Evolutionary conservation across 2,329 filamentous ascomycete species (phyloP).

Genomic region (Amauroascus verrucosus): DNA sequence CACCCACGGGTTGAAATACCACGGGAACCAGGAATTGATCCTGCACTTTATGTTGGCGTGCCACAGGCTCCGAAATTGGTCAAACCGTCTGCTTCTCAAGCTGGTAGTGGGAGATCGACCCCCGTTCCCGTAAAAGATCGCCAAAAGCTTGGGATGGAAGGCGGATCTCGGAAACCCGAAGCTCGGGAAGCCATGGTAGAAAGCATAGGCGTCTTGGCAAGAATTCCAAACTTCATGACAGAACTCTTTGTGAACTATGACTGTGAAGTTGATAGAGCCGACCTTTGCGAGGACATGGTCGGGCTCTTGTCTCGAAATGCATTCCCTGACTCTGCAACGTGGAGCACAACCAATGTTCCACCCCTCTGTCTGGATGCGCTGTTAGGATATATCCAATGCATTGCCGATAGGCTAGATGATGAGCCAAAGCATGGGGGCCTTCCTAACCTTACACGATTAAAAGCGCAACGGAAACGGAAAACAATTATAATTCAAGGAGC

Average conservation of each 20-base stretch:
- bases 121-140: slow-evolving; percentile 87
- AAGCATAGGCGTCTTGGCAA: slow-evolving; percentile 78
- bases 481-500: slow-evolving; percentile 80
- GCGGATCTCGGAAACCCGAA: slow-evolving; percentile 83
- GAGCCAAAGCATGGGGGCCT: slow-evolving; percentile 53
- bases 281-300: slow-evolving; percentile 91
- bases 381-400: slow-evolving; percentile 80
- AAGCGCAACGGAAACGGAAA: slow-evolving; percentile 67
- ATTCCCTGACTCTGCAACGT: slow-evolving; percentile 91
- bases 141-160: slow-evolving; percentile 84
- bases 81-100: slow-evolving; percentile 65
- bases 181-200: slow-evolving; percentile 97
- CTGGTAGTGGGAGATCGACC: slow-evolving; percentile 70
- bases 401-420: slow-evolving; percentile 74
- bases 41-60: slow-evolving; percentile 82
- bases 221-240: slow-evolving; percentile 88
- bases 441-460: slow-evolving; percentile 54
- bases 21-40: slow-evolving; percentile 78
- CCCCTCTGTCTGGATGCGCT: slow-evolving; percentile 88
- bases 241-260: slow-evolving; percentile 98
- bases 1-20: slow-evolving; percentile 94
- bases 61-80: slow-evolving; percentile 81
- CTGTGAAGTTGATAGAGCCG: slow-evolving; percentile 80
- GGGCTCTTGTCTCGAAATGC: slow-evolving; percentile 87
- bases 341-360: slow-evolving; percentile 97